Percentiles rank a stretch among this genome's conserved stretches.
phyloP scores from a whole-genome alignment of 257 asterid species.

The Striga asiatica region DNA sequence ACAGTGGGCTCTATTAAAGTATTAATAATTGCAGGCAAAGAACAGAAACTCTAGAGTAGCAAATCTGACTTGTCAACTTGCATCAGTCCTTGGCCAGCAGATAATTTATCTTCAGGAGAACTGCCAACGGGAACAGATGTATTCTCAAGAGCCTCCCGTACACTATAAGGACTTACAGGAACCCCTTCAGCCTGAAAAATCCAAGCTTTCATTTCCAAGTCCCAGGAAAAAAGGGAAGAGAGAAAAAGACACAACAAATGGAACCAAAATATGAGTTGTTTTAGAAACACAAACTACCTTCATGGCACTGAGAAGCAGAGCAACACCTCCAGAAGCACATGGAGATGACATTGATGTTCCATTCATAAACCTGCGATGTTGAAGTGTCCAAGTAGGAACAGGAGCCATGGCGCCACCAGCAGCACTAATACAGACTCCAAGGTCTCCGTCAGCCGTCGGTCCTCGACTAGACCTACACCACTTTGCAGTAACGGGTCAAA shows the following conservation, averaged over 20 bases:
- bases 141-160: constrained; percentile 92
- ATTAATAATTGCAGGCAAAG: constrained; percentile 14
- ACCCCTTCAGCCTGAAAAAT: constrained; percentile 74
- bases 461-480: constrained; percentile 98
- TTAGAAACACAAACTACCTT: constrained; percentile 44
- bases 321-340: constrained; percentile 95
- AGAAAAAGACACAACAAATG: too few species aligned
- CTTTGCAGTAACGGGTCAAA: constrained; percentile 23
- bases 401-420: constrained; percentile 99
- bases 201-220: constrained; percentile 19
- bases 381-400: constrained; percentile 99
- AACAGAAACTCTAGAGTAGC: constrained; percentile 18
- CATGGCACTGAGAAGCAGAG: constrained; percentile 92
- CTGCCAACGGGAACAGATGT: constrained; percentile 67
- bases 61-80: constrained; percentile 85
- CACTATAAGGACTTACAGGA: constrained; percentile 77
- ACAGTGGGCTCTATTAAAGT: constrained; percentile 12
- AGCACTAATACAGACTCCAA: constrained; percentile 89
- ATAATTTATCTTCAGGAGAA: constrained; percentile 75
- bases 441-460: constrained; percentile 93
- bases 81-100: constrained; percentile 95
- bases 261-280: not conserved
- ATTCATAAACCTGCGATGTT: constrained; percentile 92
- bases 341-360: constrained; percentile 99
- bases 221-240: constrained; percentile 3